These are phyloP conservation scores for Uncinocarpus reesii DNA, from an alignment of 2,329 filamentous ascomycete species.

Conservation along the genomic window DNA sequence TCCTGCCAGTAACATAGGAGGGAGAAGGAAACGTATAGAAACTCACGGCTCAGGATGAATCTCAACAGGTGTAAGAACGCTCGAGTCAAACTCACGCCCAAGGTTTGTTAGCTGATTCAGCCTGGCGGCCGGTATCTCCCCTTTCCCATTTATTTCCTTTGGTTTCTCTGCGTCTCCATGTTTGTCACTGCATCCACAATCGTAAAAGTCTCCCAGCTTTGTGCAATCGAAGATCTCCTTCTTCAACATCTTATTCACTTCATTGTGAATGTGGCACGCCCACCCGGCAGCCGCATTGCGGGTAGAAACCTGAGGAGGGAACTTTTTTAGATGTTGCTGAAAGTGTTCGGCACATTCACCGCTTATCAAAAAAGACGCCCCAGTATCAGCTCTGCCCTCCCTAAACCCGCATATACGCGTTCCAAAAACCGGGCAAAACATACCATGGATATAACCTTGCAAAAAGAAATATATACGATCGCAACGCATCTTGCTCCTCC, in stretches of 20 bases:
- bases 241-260: conserved; percentile 52
- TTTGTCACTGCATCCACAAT: conserved; percentile 54
- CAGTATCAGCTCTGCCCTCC: not conserved
- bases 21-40: not conserved
- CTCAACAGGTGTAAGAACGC: conserved; percentile 14
- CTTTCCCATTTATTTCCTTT: conserved; percentile 11
- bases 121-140: conserved; percentile 5
- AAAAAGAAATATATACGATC: conserved; percentile 54
- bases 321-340: conserved; percentile 49
- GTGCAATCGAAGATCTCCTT: conserved; percentile 55
- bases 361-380: conserved; percentile 25
- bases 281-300: conserved; percentile 53
- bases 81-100: conserved; percentile 6
- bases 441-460: conserved; percentile 56
- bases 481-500: conserved; percentile 51
- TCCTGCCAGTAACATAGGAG: not conserved
- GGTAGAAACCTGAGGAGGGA: conserved; percentile 54
- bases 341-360: conserved; percentile 58
- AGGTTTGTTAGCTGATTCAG: conserved; percentile 10
- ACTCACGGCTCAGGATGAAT: conserved; percentile 18
- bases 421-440: conserved; percentile 3
- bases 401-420: not conserved
- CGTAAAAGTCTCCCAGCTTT: conserved; percentile 56
- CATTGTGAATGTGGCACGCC: conserved; percentile 57
- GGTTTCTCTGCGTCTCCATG: conserved; percentile 32